Evolutionary conservation across 2,329 filamentous ascomycete genomes (phyloP).

Genomic region (Elsinoe necatrix): DNA sequence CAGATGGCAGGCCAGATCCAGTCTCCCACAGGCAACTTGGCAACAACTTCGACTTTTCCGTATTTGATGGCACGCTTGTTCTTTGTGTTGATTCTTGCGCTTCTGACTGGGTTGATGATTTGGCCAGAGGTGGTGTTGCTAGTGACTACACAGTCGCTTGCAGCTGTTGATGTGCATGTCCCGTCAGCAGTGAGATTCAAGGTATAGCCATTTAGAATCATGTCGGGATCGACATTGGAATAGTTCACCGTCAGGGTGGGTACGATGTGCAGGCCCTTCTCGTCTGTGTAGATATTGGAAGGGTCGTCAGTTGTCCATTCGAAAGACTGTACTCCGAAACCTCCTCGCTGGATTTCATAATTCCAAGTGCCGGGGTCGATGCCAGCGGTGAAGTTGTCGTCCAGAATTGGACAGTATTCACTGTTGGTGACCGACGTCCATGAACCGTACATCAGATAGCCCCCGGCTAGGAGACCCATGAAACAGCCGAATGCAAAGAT

Average conservation of each 20-base stretch:
- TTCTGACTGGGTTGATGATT: slow-evolving; percentile 45
- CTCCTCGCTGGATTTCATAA: slow-evolving; percentile 35
- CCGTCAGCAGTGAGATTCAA: slow-evolving; percentile 40
- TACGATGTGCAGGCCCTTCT: slow-evolving; percentile 46
- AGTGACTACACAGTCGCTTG: slow-evolving; percentile 32
- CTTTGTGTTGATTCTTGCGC: slow-evolving; percentile 42
- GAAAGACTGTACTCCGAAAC: slow-evolving; percentile 41
- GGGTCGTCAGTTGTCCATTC: slow-evolving; percentile 47
- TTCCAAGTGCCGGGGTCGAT: slow-evolving; percentile 42
- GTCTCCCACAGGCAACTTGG: slow-evolving; percentile 45
- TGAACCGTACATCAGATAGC: neutral
- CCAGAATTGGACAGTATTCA: slow-evolving; percentile 45
- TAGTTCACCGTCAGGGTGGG: slow-evolving; percentile 41
- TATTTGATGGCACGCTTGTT: slow-evolving; percentile 42
- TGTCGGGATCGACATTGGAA: slow-evolving; percentile 32
- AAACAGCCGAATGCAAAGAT: slow-evolving; percentile 15
- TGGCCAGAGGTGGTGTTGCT: slow-evolving; percentile 38
- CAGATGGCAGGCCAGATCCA: slow-evolving; percentile 48
- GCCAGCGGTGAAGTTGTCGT: slow-evolving; percentile 41
- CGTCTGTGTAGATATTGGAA: slow-evolving; percentile 42
- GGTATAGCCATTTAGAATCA: slow-evolving; percentile 18
- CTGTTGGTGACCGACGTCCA: slow-evolving; percentile 10
- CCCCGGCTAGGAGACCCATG: slow-evolving; percentile 8
- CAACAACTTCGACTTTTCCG: slow-evolving; percentile 46
- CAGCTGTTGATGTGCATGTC: slow-evolving; percentile 35